Conservation (phyloP, 805 yeast genomes). For the Pichia gijzeniarum region DNA sequence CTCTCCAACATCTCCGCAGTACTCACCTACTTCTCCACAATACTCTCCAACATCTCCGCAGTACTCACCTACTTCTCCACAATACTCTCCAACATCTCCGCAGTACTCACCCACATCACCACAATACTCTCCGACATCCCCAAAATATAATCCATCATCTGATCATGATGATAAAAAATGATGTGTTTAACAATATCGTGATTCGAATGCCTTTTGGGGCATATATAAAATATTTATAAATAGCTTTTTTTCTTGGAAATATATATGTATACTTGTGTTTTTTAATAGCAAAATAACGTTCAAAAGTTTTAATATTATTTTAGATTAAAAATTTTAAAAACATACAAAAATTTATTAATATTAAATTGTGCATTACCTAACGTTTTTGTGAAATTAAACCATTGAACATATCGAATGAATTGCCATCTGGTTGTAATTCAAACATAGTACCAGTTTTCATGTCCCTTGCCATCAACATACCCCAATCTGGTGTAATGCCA, state of each 20-base stretch:
- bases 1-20: constrained; percentile 72
- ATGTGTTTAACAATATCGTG: background rate
- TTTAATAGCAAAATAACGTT: constrained; percentile 11
- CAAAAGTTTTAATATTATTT: constrained; percentile 3
- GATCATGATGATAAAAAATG: constrained; percentile 16
- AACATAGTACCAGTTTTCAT: constrained; percentile 51
- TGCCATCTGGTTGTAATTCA: constrained; percentile 93
- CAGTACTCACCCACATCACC: constrained; percentile 37
- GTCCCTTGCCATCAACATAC: constrained; percentile 74
- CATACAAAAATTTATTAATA: background rate
- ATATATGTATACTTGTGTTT: constrained; percentile 12
- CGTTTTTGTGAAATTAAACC: constrained; percentile 70
- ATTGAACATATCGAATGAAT: constrained; percentile 89
- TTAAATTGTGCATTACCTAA: background rate
- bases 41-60: constrained; percentile 69
- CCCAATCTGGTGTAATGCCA: constrained; percentile 84
- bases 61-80: constrained; percentile 57
- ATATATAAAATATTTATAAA: constrained; percentile 3
- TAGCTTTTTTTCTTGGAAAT: constrained; percentile 11
- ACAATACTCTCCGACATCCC: constrained; percentile 67
- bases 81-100: constrained; percentile 63
- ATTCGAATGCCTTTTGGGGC: background rate
- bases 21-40: constrained; percentile 62
- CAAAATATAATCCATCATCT: constrained; percentile 64
- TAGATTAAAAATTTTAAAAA: background rate